Conservation (phyloP, 148 eudicot genomes). For the Chenopodium formosanum region DNA sequence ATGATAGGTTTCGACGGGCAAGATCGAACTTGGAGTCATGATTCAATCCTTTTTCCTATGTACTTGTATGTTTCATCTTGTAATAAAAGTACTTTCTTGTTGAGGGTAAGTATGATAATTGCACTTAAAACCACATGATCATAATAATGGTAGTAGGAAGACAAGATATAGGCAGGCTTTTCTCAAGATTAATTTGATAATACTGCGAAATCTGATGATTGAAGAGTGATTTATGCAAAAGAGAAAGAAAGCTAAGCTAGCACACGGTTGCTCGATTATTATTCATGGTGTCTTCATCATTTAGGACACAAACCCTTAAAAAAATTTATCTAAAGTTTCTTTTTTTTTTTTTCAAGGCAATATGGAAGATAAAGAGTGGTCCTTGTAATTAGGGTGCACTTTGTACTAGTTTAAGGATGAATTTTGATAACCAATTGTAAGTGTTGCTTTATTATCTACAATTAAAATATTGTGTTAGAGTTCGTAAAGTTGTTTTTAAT, state of each 20-base stretch:
- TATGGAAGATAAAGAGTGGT: slow-evolving; percentile 21
- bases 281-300: slow-evolving; percentile 27
- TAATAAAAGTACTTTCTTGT: slow-evolving; percentile 20
- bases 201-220: slow-evolving; percentile 19
- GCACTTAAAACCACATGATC: slow-evolving; percentile 24
- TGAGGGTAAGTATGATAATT: slow-evolving; percentile 12
- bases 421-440: neutral
- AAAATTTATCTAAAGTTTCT: neutral
- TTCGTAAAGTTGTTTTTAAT: neutral
- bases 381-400: neutral
- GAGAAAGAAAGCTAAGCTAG: neutral
- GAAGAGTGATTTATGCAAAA: slow-evolving; percentile 30
- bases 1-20: slow-evolving; percentile 1
- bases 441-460: neutral
- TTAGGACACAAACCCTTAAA: slow-evolving; percentile 12
- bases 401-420: slow-evolving; percentile 19
- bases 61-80: slow-evolving; percentile 22
- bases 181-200: neutral
- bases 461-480: neutral
- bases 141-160: neutral
- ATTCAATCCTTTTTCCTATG: slow-evolving; percentile 17
- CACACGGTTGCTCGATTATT: slow-evolving; percentile 26
- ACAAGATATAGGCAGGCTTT: slow-evolving; percentile 13
- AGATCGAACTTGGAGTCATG: slow-evolving; percentile 16
- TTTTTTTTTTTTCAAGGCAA: slow-evolving; percentile 13